These are phyloP conservation scores for Trichophaea hybrida DNA, from an alignment of 2,329 filamentous ascomycete genomes.

Conservation along the genomic window DNA sequence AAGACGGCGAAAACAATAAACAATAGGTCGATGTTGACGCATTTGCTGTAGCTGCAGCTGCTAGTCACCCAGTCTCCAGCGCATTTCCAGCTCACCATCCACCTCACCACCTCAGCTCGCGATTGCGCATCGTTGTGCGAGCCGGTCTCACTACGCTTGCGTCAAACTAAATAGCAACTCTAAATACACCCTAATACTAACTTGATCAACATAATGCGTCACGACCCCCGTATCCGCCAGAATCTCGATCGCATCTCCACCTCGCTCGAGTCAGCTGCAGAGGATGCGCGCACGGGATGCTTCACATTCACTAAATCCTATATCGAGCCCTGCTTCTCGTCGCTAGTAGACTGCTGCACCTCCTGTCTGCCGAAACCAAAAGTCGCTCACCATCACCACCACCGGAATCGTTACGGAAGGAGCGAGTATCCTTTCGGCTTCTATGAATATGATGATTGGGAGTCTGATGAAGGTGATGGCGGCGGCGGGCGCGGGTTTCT, in stretches of 20 bases:
- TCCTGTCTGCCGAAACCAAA: conserved; percentile 34
- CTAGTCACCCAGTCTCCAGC: not conserved
- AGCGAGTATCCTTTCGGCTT: conserved; percentile 54
- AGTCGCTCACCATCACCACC: conserved; percentile 41
- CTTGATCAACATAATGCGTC: conserved; percentile 30
- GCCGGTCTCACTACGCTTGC: not conserved
- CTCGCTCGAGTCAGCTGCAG: conserved; percentile 52
- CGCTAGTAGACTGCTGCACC: conserved; percentile 41
- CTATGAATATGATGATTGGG: conserved; percentile 50
- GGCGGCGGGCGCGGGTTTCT: conserved; percentile 32
- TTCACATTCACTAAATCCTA: conserved; percentile 51
- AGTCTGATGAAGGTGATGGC: conserved; percentile 38
- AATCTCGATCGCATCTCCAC: conserved; percentile 52
- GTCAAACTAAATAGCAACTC: not conserved
- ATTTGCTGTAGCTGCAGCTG: no score
- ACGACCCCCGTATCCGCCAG: conserved; percentile 51
- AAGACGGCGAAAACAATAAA: no score
- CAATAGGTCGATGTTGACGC: no score
- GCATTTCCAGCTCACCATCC: not conserved
- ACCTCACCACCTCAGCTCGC: not conserved
- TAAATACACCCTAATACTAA: not conserved
- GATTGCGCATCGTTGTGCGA: not conserved
- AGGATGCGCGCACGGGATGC: conserved; percentile 48
- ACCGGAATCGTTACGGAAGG: conserved; percentile 35
- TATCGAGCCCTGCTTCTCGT: conserved; percentile 44